Evolutionary conservation across 2,329 filamentous ascomycete species (phyloP).

Genomic region (Geosmithia flava): DNA sequence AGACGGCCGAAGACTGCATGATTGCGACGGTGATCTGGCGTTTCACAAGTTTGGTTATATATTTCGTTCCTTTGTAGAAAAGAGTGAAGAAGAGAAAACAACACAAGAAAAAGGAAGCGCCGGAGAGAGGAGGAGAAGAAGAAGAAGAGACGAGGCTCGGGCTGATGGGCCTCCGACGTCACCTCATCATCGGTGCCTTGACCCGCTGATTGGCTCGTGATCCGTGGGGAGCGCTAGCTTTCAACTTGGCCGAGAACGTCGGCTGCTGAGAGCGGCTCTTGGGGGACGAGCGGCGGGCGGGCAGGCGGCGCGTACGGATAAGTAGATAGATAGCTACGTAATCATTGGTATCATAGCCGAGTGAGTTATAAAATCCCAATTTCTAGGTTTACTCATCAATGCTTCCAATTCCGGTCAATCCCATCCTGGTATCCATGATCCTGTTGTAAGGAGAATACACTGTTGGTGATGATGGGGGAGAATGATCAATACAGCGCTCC

Average conservation of each 20-base stretch:
- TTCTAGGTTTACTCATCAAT: too few relatives aligned
- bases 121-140: neutral
- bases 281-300: too few relatives aligned
- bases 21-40: slow-evolving; percentile 5
- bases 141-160: neutral
- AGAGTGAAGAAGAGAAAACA: neutral
- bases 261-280: neutral
- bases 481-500: too few relatives aligned
- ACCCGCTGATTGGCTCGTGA: neutral
- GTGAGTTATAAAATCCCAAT: too few relatives aligned
- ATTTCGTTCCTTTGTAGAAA: neutral
- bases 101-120: neutral
- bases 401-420: too few relatives aligned
- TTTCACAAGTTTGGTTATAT: neutral
- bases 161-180: neutral
- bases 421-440: too few relatives aligned
- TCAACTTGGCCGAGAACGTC: neutral
- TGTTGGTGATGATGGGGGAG: too few relatives aligned
- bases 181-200: neutral
- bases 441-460: too few relatives aligned
- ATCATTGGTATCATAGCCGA: neutral
- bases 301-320: too few relatives aligned
- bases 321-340: neutral
- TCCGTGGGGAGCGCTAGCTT: neutral
- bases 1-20: slow-evolving; percentile 60